Evolutionary conservation across 2,329 filamentous ascomycete species (phyloP).

Genomic region (Cladophialophora immunda): DNA sequence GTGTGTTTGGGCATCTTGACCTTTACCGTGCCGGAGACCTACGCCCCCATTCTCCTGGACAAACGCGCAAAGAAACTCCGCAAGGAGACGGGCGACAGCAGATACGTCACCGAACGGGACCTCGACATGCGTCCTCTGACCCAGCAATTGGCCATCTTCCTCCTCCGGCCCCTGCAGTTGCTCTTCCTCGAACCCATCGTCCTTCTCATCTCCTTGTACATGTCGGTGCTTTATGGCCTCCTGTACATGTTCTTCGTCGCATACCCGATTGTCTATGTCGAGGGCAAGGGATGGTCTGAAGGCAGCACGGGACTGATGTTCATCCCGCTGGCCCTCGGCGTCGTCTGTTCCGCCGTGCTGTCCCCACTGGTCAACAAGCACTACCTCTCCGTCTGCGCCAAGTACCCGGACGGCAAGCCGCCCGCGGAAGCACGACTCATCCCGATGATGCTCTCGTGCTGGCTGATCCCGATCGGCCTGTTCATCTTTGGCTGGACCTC

Average conservation of each 20-base stretch:
- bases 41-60: conserved; percentile 79
- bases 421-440: conserved; percentile 81
- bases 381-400: conserved; percentile 71
- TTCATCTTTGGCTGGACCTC: conserved; percentile 77
- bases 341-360: conserved; percentile 71
- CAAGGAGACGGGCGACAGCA: conserved; percentile 70
- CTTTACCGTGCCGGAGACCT: conserved; percentile 91
- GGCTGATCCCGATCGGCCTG: conserved; percentile 73
- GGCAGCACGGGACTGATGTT: conserved; percentile 85
- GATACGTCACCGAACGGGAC: conserved; percentile 81
- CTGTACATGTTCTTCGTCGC: conserved; percentile 63
- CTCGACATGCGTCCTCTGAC: conserved; percentile 74
- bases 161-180: conserved; percentile 84
- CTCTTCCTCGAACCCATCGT: conserved; percentile 86
- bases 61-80: conserved; percentile 75
- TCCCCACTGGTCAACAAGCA: conserved; percentile 81
- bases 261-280: conserved; percentile 73
- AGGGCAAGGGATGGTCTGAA: conserved; percentile 79
- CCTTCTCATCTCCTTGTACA: conserved; percentile 83
- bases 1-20: conserved; percentile 78
- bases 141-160: conserved; percentile 76
- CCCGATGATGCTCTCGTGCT: conserved; percentile 82
- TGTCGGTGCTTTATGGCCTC: conserved; percentile 76
- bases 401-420: conserved; percentile 72
- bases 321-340: conserved; percentile 81